A percentile compares a stretch with the other conserved stretches of the same genome.
These are phyloP conservation scores for Parathielavia hyrcaniae DNA, from an alignment of 495 filamentous ascomycete species.

Conservation along the genomic window DNA sequence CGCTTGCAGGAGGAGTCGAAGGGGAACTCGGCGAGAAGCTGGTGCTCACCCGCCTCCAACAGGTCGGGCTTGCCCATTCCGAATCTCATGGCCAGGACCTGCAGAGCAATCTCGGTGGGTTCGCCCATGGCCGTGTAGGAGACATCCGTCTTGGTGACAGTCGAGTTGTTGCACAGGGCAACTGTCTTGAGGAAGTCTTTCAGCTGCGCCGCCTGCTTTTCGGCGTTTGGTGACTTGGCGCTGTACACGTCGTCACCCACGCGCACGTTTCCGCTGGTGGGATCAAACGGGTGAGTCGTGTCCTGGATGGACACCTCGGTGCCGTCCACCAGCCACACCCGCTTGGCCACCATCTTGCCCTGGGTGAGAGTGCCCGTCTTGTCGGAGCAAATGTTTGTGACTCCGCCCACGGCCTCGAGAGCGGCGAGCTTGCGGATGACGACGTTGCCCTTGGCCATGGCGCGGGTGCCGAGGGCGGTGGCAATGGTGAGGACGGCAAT, in stretches of 20 bases:
- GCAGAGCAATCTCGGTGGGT: constrained; percentile 79
- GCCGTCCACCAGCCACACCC: constrained; percentile 66
- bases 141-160: constrained; percentile 29
- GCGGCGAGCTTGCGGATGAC: constrained; percentile 68
- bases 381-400: constrained; percentile 84
- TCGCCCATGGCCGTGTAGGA: constrained; percentile 58
- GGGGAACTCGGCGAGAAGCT: constrained; percentile 62
- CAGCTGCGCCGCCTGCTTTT: constrained; percentile 16
- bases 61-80: constrained; percentile 49
- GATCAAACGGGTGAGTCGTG: constrained; percentile 47
- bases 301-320: constrained; percentile 51
- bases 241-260: constrained; percentile 15
- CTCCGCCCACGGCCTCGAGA: constrained; percentile 74
- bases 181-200: constrained; percentile 26
- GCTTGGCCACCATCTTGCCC: constrained; percentile 66
- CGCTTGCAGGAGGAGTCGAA: constrained; percentile 77
- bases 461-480: constrained; percentile 68
- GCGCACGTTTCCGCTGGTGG: constrained; percentile 25
- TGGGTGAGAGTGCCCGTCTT: constrained; percentile 81
- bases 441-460: constrained; percentile 70
- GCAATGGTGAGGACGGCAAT: constrained; percentile 67
- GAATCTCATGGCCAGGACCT: constrained; percentile 71
- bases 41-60: constrained; percentile 43
- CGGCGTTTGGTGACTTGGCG: not conserved
- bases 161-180: constrained; percentile 45